Conservation (phyloP, 768 basidiomycete genomes). For the Paxillus involutus region DNA sequence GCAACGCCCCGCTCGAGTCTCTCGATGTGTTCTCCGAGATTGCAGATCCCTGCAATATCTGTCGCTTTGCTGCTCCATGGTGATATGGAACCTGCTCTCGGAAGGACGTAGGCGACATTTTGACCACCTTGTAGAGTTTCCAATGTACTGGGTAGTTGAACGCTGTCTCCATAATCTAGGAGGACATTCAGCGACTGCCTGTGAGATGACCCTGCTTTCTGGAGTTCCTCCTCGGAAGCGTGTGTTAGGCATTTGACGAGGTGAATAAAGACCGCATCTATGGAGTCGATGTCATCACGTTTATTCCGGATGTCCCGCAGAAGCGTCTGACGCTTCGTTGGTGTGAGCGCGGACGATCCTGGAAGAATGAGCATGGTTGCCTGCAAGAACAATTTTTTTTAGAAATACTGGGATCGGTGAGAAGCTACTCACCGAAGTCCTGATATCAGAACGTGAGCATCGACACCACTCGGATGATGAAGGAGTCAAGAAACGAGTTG, state of each 20-base stretch:
- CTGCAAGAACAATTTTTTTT: not conserved
- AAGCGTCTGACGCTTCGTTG: constrained; percentile 66
- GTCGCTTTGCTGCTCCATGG: constrained; percentile 99
- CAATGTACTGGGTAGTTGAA: constrained; percentile 46
- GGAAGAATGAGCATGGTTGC: constrained; percentile 71
- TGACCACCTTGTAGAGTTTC: constrained; percentile 29
- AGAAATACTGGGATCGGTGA: not conserved
- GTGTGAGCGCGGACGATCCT: constrained; percentile 76
- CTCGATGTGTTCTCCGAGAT: constrained; percentile 67
- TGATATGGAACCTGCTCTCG: constrained; percentile 88
- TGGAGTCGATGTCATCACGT: constrained; percentile 53
- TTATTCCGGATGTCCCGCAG: constrained; percentile 56
- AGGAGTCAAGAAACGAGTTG: no score
- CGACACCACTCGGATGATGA: not conserved
- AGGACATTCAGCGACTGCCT: constrained; percentile 64
- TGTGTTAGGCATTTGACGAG: constrained; percentile 65
- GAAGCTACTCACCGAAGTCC: not conserved
- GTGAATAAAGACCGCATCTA: constrained; percentile 88
- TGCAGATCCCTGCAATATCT: constrained; percentile 88
- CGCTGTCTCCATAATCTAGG: constrained; percentile 82
- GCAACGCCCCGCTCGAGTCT: constrained; percentile 85
- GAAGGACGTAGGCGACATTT: constrained; percentile 71
- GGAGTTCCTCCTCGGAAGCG: constrained; percentile 47
- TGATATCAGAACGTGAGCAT: not conserved
- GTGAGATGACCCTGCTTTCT: constrained; percentile 40